Evolutionary conservation across 2,329 filamentous ascomycete genomes (phyloP), one percentile per base, ranked within the genome.

Genomic region (Penicillium verrucosum): DNA sequence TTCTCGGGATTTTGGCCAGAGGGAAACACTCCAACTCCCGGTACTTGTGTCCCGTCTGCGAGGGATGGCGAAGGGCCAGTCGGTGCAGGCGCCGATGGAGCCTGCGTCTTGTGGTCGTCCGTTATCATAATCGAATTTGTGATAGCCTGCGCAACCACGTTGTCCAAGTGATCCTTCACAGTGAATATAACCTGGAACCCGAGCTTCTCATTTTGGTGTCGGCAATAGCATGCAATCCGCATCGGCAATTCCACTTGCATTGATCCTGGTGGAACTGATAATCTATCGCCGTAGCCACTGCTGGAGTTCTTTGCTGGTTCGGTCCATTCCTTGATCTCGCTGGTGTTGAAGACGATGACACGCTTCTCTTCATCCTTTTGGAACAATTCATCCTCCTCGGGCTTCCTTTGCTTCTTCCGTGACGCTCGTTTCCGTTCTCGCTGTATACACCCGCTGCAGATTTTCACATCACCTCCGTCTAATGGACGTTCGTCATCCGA

Each of bases 201-300:
- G 64, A 88, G 80, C 77, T 97, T 97, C 76, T 97, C 94, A 58
- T 89, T 86, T 66, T 97, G 93, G 71, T 99, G 93, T 21, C 93
- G 86, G 75, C 93, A 97, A 75, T 97, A 99, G 73, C 93, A 99
- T 25, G 92, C 91, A 67, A 99, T 97, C 10, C 93, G 88, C 92
- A 97, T 96, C 0, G 91, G 92, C 2, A 90, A 85, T 64, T 92
- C 88, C 23, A 96, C 86, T 68, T 91, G 88, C 78, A 90, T 85
- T 7, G 88, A 84, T 49, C 85, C 85, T 45, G 81, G 79, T 43
- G 79, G 77, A 11, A 70, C 58, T 32, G 68, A 63, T 40, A 65
- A 67, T 48, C 67, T 64, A 46, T 74, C 73, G 54, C 59, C 66
- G 60, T 74, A 79, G 58, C 76, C 69, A 29, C 80, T 74, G n/a